A percentile compares a stretch with the other conserved stretches of the same genome.
phyloP scores from a whole-genome alignment of 495 filamentous ascomycete genomes.

The Daldinia childiae region DNA sequence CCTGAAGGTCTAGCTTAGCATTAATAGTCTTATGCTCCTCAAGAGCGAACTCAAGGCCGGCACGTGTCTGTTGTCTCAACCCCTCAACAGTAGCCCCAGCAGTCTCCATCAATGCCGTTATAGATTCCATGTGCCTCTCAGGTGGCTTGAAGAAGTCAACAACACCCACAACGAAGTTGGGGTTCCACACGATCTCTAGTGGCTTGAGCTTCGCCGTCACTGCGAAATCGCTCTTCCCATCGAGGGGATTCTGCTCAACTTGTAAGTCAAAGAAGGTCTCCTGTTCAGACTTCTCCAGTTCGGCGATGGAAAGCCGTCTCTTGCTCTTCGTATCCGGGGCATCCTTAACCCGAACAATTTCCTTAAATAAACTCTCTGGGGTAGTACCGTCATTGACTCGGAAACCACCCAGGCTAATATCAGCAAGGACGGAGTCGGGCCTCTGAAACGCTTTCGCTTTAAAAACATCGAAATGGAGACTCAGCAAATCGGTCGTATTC shows the following conservation, averaged over 20 bases:
- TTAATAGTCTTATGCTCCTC: slow-evolving; percentile 98
- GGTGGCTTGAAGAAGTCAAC: slow-evolving; percentile 95
- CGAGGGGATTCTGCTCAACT: slow-evolving; percentile 93
- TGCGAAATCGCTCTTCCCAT: slow-evolving; percentile 88
- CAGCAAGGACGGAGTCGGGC: slow-evolving; percentile 86
- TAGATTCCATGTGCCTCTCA: slow-evolving; percentile 97
- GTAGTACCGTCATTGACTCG: slow-evolving; percentile 97
- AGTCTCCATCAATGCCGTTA: slow-evolving; percentile 90
- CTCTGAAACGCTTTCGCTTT: slow-evolving; percentile 86
- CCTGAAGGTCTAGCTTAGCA: slow-evolving; percentile 93
- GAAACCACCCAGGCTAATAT: slow-evolving; percentile 89
- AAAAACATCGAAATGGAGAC: slow-evolving; percentile 92
- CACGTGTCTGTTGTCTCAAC: slow-evolving; percentile 91
- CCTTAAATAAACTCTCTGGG: slow-evolving; percentile 84
- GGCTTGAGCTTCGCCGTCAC: slow-evolving; percentile 92
- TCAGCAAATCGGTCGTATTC: slow-evolving; percentile 78
- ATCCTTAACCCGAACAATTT: slow-evolving; percentile 95
- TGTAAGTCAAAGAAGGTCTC: slow-evolving; percentile 91
- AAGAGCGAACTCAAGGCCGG: slow-evolving; percentile 93
- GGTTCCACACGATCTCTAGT: slow-evolving; percentile 97
- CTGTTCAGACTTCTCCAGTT: slow-evolving; percentile 65
- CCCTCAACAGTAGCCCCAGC: slow-evolving; percentile 96
- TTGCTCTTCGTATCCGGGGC: slow-evolving; percentile 65
- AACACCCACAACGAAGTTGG: slow-evolving; percentile 86
- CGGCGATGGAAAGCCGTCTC: slow-evolving; percentile 65